phyloP scores from a whole-genome alignment of 768 basidiomycete species.

The Boletales sp. region DNA sequence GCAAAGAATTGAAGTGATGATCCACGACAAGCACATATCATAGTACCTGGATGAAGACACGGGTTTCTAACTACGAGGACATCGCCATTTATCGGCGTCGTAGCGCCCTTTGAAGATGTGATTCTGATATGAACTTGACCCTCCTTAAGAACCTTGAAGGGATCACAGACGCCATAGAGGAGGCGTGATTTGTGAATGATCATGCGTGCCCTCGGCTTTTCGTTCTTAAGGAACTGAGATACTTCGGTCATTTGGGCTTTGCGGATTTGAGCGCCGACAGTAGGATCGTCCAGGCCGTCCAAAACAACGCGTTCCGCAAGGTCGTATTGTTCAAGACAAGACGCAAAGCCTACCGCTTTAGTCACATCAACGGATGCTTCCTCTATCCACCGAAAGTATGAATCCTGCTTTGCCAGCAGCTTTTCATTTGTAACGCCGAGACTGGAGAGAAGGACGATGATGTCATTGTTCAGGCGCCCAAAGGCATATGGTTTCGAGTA shows the following conservation, averaged over 20 bases:
- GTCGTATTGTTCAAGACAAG: slow-evolving; percentile 44
- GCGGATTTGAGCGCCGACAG: slow-evolving; percentile 40
- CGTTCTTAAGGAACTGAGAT: slow-evolving; percentile 48
- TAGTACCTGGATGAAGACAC: slow-evolving; percentile 60
- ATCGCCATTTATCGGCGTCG: slow-evolving; percentile 56
- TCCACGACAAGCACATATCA: background rate
- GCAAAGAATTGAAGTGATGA: background rate
- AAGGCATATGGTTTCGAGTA: slow-evolving; percentile 62
- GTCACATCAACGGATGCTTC: slow-evolving; percentile 45
- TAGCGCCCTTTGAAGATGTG: slow-evolving; percentile 46
- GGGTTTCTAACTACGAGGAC: slow-evolving; percentile 67
- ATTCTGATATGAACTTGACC: slow-evolving; percentile 64
- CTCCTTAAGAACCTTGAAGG: slow-evolving; percentile 56
- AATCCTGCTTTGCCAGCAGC: slow-evolving; percentile 51
- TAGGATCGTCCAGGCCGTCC: slow-evolving; percentile 47
- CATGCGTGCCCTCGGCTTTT: slow-evolving; percentile 54
- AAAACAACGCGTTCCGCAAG: slow-evolving; percentile 53
- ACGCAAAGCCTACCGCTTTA: slow-evolving; percentile 55
- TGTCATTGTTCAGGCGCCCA: slow-evolving; percentile 66
- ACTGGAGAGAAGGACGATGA: slow-evolving; percentile 62
- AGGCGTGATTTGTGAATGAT: slow-evolving; percentile 60
- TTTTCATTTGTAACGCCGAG: slow-evolving; percentile 56
- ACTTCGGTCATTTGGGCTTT: slow-evolving; percentile 48
- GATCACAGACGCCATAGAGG: slow-evolving; percentile 67
- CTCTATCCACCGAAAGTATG: slow-evolving; percentile 58